Base-by-base conservation (phyloP, 1,284 basidiomycete species). In the Paramarasmius palmivorus region DNA sequence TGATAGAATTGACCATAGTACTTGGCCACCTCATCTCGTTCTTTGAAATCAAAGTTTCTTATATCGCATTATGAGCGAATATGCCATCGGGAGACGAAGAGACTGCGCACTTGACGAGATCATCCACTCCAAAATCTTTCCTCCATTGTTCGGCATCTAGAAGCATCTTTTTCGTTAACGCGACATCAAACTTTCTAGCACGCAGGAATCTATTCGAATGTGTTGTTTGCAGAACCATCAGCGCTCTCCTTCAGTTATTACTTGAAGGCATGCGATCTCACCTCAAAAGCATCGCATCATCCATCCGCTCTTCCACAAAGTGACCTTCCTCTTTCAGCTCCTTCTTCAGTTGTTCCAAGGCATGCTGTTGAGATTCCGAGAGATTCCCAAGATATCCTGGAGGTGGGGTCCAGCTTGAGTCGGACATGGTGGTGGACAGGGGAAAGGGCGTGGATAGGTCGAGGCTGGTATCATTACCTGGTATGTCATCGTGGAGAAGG, bases 1-100 rank as follows among this genome's bases (percentile, higher is more conserved):
- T 98, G 96, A 71, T 98, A 95, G 74, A 84, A 98, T 67, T 97
- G 93, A 1, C 96, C 95, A 69, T 98, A 98, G 67, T 92, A 93
- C 73, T 94, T 88, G 78, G 94, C 85, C 12, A 98, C 94, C 62
- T 86, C 77, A 41, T 73, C 74, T 68, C 88, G 89, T 73, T 98
- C 96, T 57, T 82, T 84, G 72, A 95, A 98, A 59, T 92, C 84
- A 70, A 98, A 98, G 65, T 85, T 88, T 61, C 92, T 94, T 8
- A 8, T 25, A 37, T n/a, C 4, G 46, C 34, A 8, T 37, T 45
- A 17, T 46, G 47, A 44, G 46, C 22, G n/a, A 52, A 48, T 17
- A 14, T 22, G 17, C 15, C 15, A 26, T 39, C 32, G 40, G 45
- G 55, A 37, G n/a, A 64, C 66, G n/a, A 44, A 39, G 29, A 38